Base-by-base conservation (phyloP, 805 yeast species). In the Lipomyces kockii region DNA sequence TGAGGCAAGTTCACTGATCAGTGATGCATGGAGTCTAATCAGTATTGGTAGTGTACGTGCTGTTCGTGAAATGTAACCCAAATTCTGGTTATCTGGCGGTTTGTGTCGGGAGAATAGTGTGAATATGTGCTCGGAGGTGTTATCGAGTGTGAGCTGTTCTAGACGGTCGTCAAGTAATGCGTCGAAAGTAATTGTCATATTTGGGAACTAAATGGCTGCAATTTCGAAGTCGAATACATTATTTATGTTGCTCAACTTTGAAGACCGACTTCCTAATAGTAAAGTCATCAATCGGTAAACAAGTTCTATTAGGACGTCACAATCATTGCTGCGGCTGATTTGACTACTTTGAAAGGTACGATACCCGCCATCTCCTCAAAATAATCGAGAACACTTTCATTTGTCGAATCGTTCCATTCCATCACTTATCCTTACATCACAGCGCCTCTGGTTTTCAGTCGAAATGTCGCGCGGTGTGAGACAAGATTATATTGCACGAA, bases 401-500 rank as follows among this genome's bases (percentile, higher is more conserved):
- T 11, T 37, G 14, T 11, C 39, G 39, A 37, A 14, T 37, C 39
- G 12, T 11, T 12, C 39, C 12, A 37, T 37, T 37, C 39, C 5
- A 37, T 14, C 12, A 3, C 14, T 37, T 11, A 37, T 37, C 49
- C 49, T n/a, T 43, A 17, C 22, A 43, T 3, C 11, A 43, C 9
- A 43, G 32, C 7, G 29, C 43, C 14, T 43, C 20, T 43, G 22
- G n/a, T 17, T 2, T 5, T 43, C 49, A 59, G 20, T 29, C 35
- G 39, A 52, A 25, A 69, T 69, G 72, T 70, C 72, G 53, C 66
- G 72, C 2, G 62, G 68, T 17, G 68, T 58, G 22, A 65, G 81
- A 37, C 82, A 80, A 69, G 84, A 81, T 70, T 81, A 78, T 65
- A 76, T 81, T 64, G 96, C 97, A 58, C 89, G 89, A 73, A 86